These are phyloP conservation scores for Quercus mongolica DNA, from an alignment of 306 rosid species.

Conservation along the genomic window DNA sequence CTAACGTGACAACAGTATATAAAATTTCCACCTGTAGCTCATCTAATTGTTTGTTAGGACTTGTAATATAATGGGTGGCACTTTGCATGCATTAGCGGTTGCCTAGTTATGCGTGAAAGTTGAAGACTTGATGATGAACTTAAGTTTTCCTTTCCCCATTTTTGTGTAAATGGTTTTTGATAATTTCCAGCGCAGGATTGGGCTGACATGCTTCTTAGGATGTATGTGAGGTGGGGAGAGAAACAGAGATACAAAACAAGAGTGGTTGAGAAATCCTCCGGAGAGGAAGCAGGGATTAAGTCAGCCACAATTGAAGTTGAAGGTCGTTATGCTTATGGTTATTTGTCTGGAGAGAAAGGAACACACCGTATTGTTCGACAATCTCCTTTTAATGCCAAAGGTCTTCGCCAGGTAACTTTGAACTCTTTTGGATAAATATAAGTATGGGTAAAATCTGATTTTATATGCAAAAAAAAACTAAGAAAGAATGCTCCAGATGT, in stretches of 20 bases:
- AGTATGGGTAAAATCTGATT: slow-evolving; percentile 9
- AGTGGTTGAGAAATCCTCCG: slow-evolving; percentile 82
- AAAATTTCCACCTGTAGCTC: background rate
- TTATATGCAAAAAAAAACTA: background rate
- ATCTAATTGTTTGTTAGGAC: background rate
- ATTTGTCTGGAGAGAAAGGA: slow-evolving; percentile 96
- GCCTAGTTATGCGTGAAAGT: slow-evolving; percentile 10
- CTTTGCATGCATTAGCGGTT: background rate
- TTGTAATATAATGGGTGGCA: slow-evolving; percentile 5
- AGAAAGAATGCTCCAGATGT: background rate
- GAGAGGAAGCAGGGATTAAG: slow-evolving; percentile 98
- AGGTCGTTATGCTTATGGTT: slow-evolving; percentile 96
- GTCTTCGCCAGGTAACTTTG: slow-evolving; percentile 85
- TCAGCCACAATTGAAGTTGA: slow-evolving; percentile 91
- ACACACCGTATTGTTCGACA: slow-evolving; percentile 91
- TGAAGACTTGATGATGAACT: slow-evolving; percentile 29
- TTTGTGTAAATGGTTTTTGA: slow-evolving; percentile 38
- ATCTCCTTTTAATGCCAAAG: slow-evolving; percentile 93
- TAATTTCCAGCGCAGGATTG: slow-evolving; percentile 91
- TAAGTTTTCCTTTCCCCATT: slow-evolving; percentile 24
- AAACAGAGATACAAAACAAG: slow-evolving; percentile 85
- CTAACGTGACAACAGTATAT: background rate
- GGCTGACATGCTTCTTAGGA: slow-evolving; percentile 99
- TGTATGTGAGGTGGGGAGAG: slow-evolving; percentile 96
- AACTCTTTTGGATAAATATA: background rate